phyloP scores from a whole-genome alignment of 1,284 basidiomycete species.

The Rhodotorula sp. region DNA sequence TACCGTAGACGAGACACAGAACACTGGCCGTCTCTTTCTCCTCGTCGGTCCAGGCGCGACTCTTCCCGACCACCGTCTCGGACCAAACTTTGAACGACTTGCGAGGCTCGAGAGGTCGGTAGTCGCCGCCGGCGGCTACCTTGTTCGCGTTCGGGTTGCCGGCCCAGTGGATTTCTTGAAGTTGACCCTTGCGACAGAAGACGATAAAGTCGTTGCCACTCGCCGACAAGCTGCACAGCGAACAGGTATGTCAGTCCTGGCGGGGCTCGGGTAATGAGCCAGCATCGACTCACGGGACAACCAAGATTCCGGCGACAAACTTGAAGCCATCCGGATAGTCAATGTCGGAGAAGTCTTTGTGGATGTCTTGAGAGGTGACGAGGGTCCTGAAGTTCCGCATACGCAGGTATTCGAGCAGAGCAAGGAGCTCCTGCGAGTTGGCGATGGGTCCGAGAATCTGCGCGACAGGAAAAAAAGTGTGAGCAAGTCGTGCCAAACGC shows the following conservation, averaged over 20 bases:
- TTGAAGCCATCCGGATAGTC: constrained; percentile 66
- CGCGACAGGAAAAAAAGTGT: background rate
- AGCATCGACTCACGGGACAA: constrained; percentile 57
- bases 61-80: constrained; percentile 70
- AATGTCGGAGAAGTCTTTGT: constrained; percentile 72
- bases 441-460: constrained; percentile 74
- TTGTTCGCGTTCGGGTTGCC: constrained; percentile 66
- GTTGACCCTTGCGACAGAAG: constrained; percentile 75
- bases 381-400: constrained; percentile 63
- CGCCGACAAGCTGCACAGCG: constrained; percentile 6
- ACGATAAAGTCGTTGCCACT: constrained; percentile 62
- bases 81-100: constrained; percentile 79
- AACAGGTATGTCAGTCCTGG: too few relatives aligned
- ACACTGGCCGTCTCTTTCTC: constrained; percentile 83
- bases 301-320: constrained; percentile 72
- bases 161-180: constrained; percentile 71
- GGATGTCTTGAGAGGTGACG: constrained; percentile 68
- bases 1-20: constrained; percentile 77
- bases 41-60: constrained; percentile 77
- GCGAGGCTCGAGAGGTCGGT: constrained; percentile 64
- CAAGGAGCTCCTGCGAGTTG: constrained; percentile 79
- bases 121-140: constrained; percentile 43
- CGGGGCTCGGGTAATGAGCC: background rate
- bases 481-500: background rate
- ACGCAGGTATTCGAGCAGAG: constrained; percentile 80